These are phyloP conservation scores for Lasiosphaeria hispida DNA, from an alignment of 495 filamentous ascomycete genomes.

Conservation along the genomic window DNA sequence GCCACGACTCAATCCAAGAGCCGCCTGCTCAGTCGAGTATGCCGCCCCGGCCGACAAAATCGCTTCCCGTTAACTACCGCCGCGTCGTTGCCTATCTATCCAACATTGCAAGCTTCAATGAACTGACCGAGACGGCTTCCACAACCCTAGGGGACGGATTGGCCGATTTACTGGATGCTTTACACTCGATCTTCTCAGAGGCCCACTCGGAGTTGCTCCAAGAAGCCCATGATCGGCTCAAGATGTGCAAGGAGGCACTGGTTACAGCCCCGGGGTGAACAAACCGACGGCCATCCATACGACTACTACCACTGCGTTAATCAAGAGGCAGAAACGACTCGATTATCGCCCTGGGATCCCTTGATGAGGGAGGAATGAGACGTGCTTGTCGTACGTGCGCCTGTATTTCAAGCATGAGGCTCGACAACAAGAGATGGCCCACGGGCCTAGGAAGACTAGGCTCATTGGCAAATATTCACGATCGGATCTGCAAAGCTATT, in stretches of 20 bases:
- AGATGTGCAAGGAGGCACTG: conserved; percentile 45
- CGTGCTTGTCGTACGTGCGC: no score
- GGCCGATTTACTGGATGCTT: conserved; percentile 41
- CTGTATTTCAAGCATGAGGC: no score
- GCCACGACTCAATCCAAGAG: conserved; percentile 34
- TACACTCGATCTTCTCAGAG: conserved; percentile 39
- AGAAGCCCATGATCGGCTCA: conserved; percentile 42
- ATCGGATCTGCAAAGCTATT: no score
- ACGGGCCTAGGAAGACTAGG: no score
- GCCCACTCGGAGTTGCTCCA: conserved; percentile 45
- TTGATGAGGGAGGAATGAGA: no score
- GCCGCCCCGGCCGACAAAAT: conserved; percentile 23
- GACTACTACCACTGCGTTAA: no score
- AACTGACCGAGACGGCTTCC: conserved; percentile 37
- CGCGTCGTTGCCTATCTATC: conserved; percentile 42
- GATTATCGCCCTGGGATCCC: no score
- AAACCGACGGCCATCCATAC: no score
- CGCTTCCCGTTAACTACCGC: conserved; percentile 27
- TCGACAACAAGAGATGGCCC: no score
- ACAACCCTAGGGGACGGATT: conserved; percentile 39
- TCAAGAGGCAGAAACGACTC: no score
- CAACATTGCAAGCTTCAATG: conserved; percentile 34
- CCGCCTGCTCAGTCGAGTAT: conserved; percentile 14
- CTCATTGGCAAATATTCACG: no score
- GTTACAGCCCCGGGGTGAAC: conserved; percentile 8